These are phyloP conservation scores for Talaromyces sp. DNA, from an alignment of 2,329 filamentous ascomycete genomes.

Conservation along the genomic window DNA sequence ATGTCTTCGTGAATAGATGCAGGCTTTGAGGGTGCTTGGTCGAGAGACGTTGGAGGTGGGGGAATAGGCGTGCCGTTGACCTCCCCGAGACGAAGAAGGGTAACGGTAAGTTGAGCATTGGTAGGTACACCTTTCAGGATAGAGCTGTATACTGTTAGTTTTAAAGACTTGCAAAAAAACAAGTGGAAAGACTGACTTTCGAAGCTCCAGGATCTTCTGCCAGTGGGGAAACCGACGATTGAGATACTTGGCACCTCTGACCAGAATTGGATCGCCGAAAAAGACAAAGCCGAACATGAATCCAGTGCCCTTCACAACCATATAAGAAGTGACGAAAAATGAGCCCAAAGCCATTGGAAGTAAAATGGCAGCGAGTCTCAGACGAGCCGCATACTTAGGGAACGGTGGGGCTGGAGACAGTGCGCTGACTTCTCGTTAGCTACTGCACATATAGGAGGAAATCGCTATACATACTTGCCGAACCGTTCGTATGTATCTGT, in stretches of 20 bases:
- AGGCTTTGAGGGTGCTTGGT: constrained; percentile 49
- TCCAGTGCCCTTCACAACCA: constrained; percentile 61
- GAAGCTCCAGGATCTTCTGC: constrained; percentile 69
- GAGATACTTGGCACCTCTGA: constrained; percentile 52
- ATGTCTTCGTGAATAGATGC: constrained; percentile 52
- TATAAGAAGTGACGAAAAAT: constrained; percentile 55
- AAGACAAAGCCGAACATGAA: constrained; percentile 70
- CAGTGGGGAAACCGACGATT: constrained; percentile 60
- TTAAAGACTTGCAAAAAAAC: too few species aligned
- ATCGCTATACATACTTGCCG: constrained; percentile 48
- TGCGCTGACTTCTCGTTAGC: constrained; percentile 40
- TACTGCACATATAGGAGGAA: background rate
- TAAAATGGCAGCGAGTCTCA: constrained; percentile 54
- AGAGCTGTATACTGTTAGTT: constrained; percentile 43
- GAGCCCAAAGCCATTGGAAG: constrained; percentile 52
- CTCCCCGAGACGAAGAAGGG: constrained; percentile 76
- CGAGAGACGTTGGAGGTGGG: constrained; percentile 49
- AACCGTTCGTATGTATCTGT: constrained; percentile 63
- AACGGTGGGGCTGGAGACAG: constrained; percentile 64
- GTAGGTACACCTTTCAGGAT: constrained; percentile 78
- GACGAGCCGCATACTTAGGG: constrained; percentile 49
- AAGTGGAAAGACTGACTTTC: constrained; percentile 47
- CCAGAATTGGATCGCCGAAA: constrained; percentile 74
- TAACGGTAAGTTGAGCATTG: constrained; percentile 78
- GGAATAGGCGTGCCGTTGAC: constrained; percentile 75